Conservation (phyloP, 768 basidiomycete species). For the Myochromella boudieri region DNA sequence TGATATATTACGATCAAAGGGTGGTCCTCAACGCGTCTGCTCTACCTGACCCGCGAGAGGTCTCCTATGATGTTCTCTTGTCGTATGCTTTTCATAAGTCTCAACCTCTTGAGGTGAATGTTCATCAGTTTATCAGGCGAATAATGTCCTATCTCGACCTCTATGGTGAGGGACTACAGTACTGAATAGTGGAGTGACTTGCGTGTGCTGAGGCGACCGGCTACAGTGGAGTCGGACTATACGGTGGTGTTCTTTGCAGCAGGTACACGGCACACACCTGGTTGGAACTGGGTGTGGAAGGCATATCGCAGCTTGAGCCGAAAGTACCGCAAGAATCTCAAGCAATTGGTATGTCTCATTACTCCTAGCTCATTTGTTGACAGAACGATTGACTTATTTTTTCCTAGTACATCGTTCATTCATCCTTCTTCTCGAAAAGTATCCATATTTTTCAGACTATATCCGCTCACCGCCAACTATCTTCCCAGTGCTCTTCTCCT, state of each 20-base stretch:
- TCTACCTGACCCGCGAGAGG: slow-evolving; percentile 73
- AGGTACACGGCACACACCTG: slow-evolving; percentile 69
- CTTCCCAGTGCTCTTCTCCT: slow-evolving; percentile 76
- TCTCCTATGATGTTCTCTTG: slow-evolving; percentile 77
- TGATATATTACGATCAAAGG: slow-evolving; percentile 41
- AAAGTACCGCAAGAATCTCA: slow-evolving; percentile 88
- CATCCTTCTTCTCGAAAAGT: slow-evolving; percentile 90
- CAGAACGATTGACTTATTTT: slow-evolving; percentile 4
- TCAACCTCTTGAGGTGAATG: slow-evolving; percentile 3
- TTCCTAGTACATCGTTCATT: slow-evolving; percentile 78
- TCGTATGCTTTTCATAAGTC: slow-evolving; percentile 45
- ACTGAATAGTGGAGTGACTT: no score
- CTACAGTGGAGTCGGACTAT: slow-evolving; percentile 84
- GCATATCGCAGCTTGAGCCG: slow-evolving; percentile 78
- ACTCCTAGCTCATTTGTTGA: not conserved
- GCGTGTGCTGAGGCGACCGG: no score
- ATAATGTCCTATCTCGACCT: slow-evolving; percentile 79
- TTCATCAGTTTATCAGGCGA: slow-evolving; percentile 42
- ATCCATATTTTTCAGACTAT: slow-evolving; percentile 20
- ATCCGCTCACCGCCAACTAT: slow-evolving; percentile 9
- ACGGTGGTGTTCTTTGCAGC: slow-evolving; percentile 87
- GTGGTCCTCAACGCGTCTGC: slow-evolving; percentile 82
- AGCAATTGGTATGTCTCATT: slow-evolving; percentile 60
- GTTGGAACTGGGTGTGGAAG: slow-evolving; percentile 93
- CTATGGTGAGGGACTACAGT: slow-evolving; percentile 52